Conservation (phyloP, 2,329 filamentous ascomycete species). For the Scortechinia acanthostroma region DNA sequence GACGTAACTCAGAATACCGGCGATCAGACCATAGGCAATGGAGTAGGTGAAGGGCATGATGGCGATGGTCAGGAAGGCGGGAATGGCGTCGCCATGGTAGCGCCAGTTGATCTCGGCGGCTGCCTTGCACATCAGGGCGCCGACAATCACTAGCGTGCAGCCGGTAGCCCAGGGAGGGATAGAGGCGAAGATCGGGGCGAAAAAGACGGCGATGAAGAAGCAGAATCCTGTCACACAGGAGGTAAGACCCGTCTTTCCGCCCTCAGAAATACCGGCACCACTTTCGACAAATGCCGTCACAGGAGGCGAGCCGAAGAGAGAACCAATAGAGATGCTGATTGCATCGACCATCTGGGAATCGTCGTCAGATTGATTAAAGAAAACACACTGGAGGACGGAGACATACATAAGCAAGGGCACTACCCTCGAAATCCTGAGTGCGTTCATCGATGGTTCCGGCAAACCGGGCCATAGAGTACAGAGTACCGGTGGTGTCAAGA, state of each 20-base stretch:
- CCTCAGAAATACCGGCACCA: conserved; percentile 84
- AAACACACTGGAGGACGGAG: not conserved
- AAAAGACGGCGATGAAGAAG: conserved; percentile 84
- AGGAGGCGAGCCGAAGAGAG: conserved; percentile 70
- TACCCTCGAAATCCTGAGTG: conserved; percentile 83
- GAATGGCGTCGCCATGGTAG: conserved; percentile 77
- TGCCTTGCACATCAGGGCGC: conserved; percentile 76
- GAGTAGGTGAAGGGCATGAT: conserved; percentile 88
- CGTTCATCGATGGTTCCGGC: conserved; percentile 72
- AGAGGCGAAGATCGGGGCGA: conserved; percentile 82
- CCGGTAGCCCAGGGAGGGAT: conserved; percentile 87
- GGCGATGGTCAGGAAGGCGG: conserved; percentile 76
- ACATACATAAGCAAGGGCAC: conserved; percentile 49
- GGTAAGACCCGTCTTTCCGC: conserved; percentile 78
- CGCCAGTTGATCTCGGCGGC: conserved; percentile 82
- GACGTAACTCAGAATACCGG: conserved; percentile 71
- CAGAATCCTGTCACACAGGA: conserved; percentile 72
- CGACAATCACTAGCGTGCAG: conserved; percentile 79
- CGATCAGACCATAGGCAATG: conserved; percentile 80
- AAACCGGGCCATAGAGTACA: conserved; percentile 86
- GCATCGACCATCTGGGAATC: conserved; percentile 67
- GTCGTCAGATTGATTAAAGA: not conserved
- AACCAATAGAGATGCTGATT: conserved; percentile 70
- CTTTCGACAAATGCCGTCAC: conserved; percentile 84
- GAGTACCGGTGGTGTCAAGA: conserved; percentile 54